Conservation (phyloP, 73 alveolate genomes). For the Paramecium pentaurelia region DNA sequence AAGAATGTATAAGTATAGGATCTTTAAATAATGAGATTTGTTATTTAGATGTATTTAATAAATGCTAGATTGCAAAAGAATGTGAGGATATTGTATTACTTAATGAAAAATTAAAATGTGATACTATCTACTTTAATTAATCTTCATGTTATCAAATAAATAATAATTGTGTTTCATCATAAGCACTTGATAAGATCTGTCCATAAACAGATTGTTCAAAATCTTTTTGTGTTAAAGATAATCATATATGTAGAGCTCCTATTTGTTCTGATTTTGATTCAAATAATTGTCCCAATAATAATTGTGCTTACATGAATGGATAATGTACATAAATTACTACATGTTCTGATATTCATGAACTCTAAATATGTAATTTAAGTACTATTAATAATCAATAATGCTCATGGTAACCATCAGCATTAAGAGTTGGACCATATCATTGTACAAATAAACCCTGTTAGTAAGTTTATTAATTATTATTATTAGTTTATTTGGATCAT, state of each 20-base stretch:
- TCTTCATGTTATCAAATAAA: neutral
- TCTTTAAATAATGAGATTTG: neutral
- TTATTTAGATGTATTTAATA: neutral
- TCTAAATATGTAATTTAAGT: neutral
- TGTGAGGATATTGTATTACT: neutral
- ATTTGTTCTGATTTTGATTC: neutral
- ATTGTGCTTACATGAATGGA: neutral
- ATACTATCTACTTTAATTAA: neutral
- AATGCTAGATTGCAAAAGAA: neutral
- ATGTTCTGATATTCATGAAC: neutral
- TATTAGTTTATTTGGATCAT: constrained; percentile 10
- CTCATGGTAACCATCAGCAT: neutral
- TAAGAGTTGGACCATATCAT: neutral
- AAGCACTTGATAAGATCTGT: neutral
- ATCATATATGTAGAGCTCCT: neutral
- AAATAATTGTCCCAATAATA: neutral
- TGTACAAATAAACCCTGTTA: neutral
- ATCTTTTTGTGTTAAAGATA: neutral
- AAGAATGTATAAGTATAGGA: neutral
- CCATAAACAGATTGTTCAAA: neutral
- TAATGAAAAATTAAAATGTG: neutral
- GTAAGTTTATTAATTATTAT: neutral
- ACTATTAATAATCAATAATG: neutral
- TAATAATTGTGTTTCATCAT: neutral
- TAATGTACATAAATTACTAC: neutral